phyloP scores from a whole-genome alignment of 139 green algal species.

The Yamagishiella unicocca region DNA sequence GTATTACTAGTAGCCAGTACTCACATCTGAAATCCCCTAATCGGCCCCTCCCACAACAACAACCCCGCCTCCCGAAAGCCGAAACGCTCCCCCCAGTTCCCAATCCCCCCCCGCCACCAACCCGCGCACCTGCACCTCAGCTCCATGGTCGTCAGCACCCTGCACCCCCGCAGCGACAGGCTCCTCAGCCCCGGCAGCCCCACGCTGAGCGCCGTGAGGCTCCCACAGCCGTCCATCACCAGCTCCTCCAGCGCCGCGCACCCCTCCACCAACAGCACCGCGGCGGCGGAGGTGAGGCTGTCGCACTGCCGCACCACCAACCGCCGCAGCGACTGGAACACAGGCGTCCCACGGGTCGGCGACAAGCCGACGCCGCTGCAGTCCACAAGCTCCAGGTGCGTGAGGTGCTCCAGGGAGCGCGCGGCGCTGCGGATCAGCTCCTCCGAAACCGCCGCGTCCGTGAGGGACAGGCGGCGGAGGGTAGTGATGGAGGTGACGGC shows the following conservation, averaged over 20 bases:
- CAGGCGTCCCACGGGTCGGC: background rate
- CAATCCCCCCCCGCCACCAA: background rate
- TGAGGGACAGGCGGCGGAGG: background rate
- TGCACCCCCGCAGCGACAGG: constrained; percentile 66
- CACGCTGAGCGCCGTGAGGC: constrained; percentile 55
- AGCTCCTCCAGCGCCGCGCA: constrained; percentile 27
- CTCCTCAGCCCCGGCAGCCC: constrained; percentile 55
- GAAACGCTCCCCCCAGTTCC: background rate
- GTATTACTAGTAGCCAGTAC: no score
- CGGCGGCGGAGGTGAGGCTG: background rate
- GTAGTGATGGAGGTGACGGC: background rate
- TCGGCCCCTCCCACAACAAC: background rate
- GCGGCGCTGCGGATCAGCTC: background rate
- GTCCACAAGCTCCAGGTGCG: background rate
- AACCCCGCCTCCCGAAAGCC: background rate
- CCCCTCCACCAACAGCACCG: constrained; percentile 7
- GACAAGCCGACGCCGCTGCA: background rate
- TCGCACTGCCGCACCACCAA: constrained; percentile 14
- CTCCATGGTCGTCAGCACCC: constrained; percentile 61
- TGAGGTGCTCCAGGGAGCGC: background rate
- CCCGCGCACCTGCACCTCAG: constrained; percentile 58
- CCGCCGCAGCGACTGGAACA: background rate
- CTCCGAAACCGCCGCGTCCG: background rate
- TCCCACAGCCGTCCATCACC: constrained; percentile 46
- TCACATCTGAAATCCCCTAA: background rate